phyloP scores from a whole-genome alignment of 345 rosid species.

The Rhodomyrtus tomentosa region DNA sequence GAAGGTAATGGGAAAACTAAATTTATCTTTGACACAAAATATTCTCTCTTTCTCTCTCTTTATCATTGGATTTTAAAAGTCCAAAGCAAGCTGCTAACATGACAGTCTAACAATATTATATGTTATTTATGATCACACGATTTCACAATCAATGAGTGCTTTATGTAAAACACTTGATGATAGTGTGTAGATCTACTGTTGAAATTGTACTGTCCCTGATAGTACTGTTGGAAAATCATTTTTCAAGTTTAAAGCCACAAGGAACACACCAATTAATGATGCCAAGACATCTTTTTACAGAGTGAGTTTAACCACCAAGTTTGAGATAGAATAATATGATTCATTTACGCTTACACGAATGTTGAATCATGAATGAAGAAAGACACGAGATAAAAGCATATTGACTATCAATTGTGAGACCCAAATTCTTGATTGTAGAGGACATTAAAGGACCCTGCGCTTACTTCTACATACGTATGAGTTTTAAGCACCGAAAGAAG shows the following conservation, averaged over 20 bases:
- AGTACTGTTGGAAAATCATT: too few species aligned
- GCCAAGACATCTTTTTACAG: not conserved
- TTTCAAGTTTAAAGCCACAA: not conserved
- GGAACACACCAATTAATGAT: not conserved
- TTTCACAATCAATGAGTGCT: too few species aligned
- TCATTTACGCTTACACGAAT: not conserved
- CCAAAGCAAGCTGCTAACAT: too few species aligned
- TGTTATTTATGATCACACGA: too few species aligned
- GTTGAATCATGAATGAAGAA: not conserved
- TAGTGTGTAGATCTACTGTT: too few species aligned
- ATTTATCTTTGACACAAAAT: not conserved
- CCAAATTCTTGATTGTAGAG: not conserved
- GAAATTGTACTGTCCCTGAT: too few species aligned
- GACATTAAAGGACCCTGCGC: not conserved
- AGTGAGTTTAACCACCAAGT: not conserved
- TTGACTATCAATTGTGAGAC: not conserved
- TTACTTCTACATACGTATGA: not conserved
- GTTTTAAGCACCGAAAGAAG: not conserved
- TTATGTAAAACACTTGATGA: too few species aligned
- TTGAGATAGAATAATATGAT: not conserved
- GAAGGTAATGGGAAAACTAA: not conserved
- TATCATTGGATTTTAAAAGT: too few species aligned
- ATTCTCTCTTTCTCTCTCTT: not conserved
- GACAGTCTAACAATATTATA: too few species aligned
- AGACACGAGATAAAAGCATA: not conserved